Evolutionary conservation across 371 early-diverging fungal species (phyloP).

Genomic region (Dinochytrium kinnereticum): DNA sequence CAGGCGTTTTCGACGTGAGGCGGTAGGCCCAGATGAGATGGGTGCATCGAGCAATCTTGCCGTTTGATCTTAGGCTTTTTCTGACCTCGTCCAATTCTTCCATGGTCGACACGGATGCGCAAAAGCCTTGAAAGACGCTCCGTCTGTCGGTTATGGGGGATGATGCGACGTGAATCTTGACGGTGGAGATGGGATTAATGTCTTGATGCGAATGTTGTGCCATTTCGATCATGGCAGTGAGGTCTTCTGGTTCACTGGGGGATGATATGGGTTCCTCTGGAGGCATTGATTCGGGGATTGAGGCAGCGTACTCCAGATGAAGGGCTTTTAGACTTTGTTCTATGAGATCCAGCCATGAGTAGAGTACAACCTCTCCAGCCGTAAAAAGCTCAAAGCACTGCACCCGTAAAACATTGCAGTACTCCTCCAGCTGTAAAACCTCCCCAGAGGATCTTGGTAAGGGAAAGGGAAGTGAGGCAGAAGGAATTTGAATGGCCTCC

Average conservation of each 20-base stretch:
- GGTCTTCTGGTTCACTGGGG: neutral
- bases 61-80: conserved; percentile 68
- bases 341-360: conserved; percentile 77
- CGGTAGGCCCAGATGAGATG: conserved; percentile 93
- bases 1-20: conserved; percentile 41
- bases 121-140: conserved; percentile 84
- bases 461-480: neutral
- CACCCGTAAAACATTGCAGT: neutral
- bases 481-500: neutral
- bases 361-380: conserved; percentile 73
- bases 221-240: neutral
- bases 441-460: neutral
- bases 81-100: conserved; percentile 68
- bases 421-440: neutral
- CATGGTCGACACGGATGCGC: conserved; percentile 65
- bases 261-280: neutral
- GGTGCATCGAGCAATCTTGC: conserved; percentile 81
- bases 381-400: conserved; percentile 57
- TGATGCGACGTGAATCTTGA: conserved; percentile 45
- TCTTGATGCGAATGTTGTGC: conserved; percentile 45
- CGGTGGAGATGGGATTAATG: conserved; percentile 42
- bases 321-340: conserved; percentile 46
- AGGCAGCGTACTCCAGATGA: neutral
- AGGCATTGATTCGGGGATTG: neutral
- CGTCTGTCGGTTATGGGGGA: conserved; percentile 77